A percentile compares a stretch with the other conserved stretches of the same genome.
Evolutionary conservation across 164 flowering plant genomes (phyloP).

Genomic region (Macadamia integrifolia): DNA sequence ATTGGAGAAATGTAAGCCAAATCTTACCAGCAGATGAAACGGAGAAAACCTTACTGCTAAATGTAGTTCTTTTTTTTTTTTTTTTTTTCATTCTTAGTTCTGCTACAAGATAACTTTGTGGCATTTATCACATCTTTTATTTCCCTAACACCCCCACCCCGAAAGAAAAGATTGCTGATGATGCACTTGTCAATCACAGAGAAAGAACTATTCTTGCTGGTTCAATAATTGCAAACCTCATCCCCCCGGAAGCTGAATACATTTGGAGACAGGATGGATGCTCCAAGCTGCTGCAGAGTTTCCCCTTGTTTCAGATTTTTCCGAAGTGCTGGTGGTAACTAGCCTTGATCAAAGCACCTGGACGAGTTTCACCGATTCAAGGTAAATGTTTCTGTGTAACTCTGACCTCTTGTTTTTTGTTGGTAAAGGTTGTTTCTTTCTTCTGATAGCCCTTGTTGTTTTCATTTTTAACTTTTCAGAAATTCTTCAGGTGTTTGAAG

Average conservation of each 20-base stretch:
- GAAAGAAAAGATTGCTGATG: slow-evolving; percentile 6
- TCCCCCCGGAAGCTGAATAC: slow-evolving; percentile 22
- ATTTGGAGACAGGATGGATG: neutral
- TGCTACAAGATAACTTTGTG: no score
- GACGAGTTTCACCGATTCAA: neutral
- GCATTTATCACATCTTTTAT: no score
- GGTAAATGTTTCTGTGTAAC: neutral
- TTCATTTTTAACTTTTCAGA: no score
- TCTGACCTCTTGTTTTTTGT: neutral
- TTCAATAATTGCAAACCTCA: slow-evolving; percentile 22
- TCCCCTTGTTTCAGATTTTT: neutral
- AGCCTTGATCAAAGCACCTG: neutral
- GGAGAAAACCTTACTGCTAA: no score
- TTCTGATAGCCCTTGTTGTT: neutral
- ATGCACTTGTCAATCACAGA: slow-evolving; percentile 21
- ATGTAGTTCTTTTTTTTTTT: no score
- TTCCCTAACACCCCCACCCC: no score
- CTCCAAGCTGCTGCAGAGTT: neutral
- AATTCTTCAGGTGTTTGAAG: no score
- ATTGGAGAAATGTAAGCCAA: no score
- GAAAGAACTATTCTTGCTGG: slow-evolving; percentile 37
- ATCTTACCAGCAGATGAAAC: no score
- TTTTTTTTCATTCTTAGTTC: no score
- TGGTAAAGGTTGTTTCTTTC: neutral
- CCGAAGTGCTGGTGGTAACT: neutral